Percentiles rank a stretch among this genome's conserved stretches.
phyloP scores from a whole-genome alignment of 2,329 filamentous ascomycete genomes.

The Gyromitra esculenta region DNA sequence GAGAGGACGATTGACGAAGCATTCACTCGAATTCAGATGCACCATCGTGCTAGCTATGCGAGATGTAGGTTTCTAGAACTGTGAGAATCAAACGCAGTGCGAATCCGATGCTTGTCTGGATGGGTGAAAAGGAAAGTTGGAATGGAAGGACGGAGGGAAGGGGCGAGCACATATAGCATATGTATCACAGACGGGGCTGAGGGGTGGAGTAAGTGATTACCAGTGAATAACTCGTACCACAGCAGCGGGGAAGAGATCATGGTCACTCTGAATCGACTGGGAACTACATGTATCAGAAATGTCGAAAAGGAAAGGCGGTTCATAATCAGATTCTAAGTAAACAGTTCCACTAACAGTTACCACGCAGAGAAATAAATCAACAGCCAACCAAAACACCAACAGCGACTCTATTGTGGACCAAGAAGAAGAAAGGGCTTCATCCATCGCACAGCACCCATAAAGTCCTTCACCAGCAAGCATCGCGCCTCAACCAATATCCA shows the following conservation, averaged over 20 bases:
- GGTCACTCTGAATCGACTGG: background rate
- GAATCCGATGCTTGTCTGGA: background rate
- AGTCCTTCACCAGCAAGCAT: conserved; percentile 37
- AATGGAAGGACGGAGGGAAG: background rate
- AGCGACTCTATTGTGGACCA: conserved; percentile 37
- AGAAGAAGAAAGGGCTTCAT: conserved; percentile 33
- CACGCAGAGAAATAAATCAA: conserved; percentile 4
- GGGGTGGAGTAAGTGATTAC: background rate
- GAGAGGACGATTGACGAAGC: conserved; percentile 3
- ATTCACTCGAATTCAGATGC: background rate
- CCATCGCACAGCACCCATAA: conserved; percentile 33
- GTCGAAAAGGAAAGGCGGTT: background rate
- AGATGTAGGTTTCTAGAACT: background rate
- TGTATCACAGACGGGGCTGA: background rate
- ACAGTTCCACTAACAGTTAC: conserved; percentile 1
- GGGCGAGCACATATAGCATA: background rate
- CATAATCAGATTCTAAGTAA: conserved; percentile 18
- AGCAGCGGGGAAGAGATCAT: background rate
- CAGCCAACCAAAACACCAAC: conserved; percentile 31
- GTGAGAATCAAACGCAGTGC: background rate
- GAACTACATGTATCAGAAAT: background rate
- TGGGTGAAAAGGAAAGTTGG: background rate
- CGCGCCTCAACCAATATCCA: conserved; percentile 29
- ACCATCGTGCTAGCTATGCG: background rate
- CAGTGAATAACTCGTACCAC: background rate